Evolutionary conservation across 164 flowering plant species (phyloP).

Genomic region (Annona cherimola): DNA sequence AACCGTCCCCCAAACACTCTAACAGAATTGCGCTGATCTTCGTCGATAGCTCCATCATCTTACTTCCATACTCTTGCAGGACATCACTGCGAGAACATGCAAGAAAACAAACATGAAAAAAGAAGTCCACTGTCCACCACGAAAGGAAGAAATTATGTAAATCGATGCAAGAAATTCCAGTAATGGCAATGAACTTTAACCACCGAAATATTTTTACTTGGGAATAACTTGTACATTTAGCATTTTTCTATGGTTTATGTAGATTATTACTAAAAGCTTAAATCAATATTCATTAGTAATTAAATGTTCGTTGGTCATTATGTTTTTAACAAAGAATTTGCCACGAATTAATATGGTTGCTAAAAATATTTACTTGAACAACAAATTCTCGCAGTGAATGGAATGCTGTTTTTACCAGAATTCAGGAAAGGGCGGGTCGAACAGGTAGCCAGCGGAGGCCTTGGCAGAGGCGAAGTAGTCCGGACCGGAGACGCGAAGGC

Average conservation of each 20-base stretch:
- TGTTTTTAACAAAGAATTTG: background rate
- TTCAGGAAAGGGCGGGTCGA: conserved; percentile 34
- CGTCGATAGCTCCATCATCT: conserved; percentile 57
- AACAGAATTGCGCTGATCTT: conserved; percentile 39
- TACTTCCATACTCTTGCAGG: conserved; percentile 66
- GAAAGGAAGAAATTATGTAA: no score
- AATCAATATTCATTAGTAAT: background rate
- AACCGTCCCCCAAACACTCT: conserved; percentile 49
- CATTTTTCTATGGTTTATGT: no score
- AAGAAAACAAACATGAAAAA: background rate
- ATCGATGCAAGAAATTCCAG: no score
- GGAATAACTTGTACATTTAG: no score
- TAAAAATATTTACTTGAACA: background rate
- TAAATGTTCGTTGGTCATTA: background rate
- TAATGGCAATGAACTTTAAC: no score
- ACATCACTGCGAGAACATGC: conserved; percentile 39
- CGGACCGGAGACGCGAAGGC: conserved; percentile 76
- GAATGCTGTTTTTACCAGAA: conserved; percentile 41
- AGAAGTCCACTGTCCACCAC: no score
- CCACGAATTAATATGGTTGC: background rate
- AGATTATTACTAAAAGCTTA: no score
- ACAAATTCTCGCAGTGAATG: background rate
- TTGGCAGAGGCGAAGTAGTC: conserved; percentile 66
- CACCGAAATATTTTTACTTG: no score
- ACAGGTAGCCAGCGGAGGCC: conserved; percentile 48